A percentile compares a stretch with the other conserved stretches of the same genome.
These are phyloP conservation scores for Ramichloridium luteum DNA, from an alignment of 2,329 filamentous ascomycete species.

Conservation along the genomic window DNA sequence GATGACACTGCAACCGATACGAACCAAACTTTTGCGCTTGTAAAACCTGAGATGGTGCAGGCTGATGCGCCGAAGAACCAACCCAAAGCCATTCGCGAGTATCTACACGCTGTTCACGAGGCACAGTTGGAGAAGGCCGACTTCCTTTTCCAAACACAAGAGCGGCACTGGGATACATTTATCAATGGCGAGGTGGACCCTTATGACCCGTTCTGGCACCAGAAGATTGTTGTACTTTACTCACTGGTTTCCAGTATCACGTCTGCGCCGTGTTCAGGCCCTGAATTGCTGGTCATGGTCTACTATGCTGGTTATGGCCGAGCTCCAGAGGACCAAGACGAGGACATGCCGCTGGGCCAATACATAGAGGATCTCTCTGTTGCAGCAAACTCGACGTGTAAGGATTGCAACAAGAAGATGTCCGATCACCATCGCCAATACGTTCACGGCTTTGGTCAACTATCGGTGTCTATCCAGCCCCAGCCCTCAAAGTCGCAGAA, in stretches of 20 bases:
- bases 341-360: conserved; percentile 86
- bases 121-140: conserved; percentile 93
- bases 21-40: conserved; percentile 57
- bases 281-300: conserved; percentile 75
- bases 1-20: conserved; percentile 25
- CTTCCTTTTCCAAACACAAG: conserved; percentile 88
- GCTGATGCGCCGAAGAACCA: conserved; percentile 73
- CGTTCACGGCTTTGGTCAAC: conserved; percentile 86
- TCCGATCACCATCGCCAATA: conserved; percentile 91
- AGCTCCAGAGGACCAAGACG: conserved; percentile 53
- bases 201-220: conserved; percentile 90
- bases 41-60: conserved; percentile 92
- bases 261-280: conserved; percentile 84
- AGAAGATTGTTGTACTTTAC: conserved; percentile 90
- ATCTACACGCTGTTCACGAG: conserved; percentile 87
- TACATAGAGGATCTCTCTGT: conserved; percentile 86
- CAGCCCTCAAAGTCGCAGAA: conserved; percentile 54
- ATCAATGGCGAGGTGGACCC: conserved; percentile 77
- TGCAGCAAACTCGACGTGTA: conserved; percentile 63
- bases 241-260: conserved; percentile 89
- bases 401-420: conserved; percentile 77
- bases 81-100: conserved; percentile 79
- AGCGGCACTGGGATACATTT: conserved; percentile 91
- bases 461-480: conserved; percentile 80
- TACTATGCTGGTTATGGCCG: conserved; percentile 83